Evolutionary conservation across 257 asterid genomes (phyloP).

Genomic region (Salvia splendens): DNA sequence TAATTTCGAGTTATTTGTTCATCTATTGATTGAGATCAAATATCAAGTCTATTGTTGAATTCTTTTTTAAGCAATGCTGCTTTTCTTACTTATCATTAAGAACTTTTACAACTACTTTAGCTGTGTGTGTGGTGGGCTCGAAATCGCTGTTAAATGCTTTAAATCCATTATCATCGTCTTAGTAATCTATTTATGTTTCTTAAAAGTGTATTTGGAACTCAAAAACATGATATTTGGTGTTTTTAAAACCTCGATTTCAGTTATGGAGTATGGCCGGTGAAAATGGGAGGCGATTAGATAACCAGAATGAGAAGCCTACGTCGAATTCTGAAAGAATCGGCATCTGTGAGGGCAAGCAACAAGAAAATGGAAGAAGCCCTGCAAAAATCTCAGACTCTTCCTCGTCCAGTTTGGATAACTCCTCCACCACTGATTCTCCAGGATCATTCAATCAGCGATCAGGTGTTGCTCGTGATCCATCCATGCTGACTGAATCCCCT

Average conservation of each 20-base stretch:
- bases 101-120: background rate
- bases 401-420: background rate
- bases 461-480: slow-evolving; percentile 3
- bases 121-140: background rate
- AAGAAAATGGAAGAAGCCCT: slow-evolving; percentile 21
- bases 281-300: slow-evolving; percentile 26
- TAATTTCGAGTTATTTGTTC: background rate
- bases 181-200: background rate
- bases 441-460: background rate
- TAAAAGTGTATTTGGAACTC: background rate
- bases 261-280: slow-evolving; percentile 41
- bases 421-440: slow-evolving; percentile 31
- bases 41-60: background rate
- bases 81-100: background rate
- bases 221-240: background rate
- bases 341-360: slow-evolving; percentile 13
- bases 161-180: background rate
- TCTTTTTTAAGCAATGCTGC: background rate
- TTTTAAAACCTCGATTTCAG: slow-evolving; percentile 28
- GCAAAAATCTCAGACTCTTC: slow-evolving; percentile 1
- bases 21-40: background rate
- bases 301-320: background rate
- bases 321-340: slow-evolving; percentile 25
- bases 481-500: slow-evolving; percentile 41
- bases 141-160: background rate